Base-by-base conservation (phyloP, 2,329 filamentous ascomycete genomes). In the Paraphoma chrysanthemicola region DNA sequence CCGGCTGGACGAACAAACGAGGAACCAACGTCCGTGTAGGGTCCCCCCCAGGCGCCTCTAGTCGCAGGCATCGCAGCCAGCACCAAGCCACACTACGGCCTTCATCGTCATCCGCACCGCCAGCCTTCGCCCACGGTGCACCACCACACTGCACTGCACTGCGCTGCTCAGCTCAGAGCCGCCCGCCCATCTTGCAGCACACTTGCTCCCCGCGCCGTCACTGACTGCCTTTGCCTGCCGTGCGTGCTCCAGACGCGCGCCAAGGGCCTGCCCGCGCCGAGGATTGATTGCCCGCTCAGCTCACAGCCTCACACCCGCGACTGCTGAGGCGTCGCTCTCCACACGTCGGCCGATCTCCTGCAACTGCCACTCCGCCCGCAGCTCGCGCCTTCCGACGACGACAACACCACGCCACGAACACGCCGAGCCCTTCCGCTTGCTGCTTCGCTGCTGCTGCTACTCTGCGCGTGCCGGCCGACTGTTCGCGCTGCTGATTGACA, bases 81-180 rank as follows among this genome's bases (percentile, higher is more conserved):
- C 23, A 23, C 57, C 47, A 59, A 53, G 28, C 56, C 50, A 57
- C 48, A 49, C 48, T 16, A 9, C 8, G 12, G 47, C 48, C 52
- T 44, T 54, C 57, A 50, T 62, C 63, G 65, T 66, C 65, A 66
- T 66, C 61, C 57, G 61, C 61, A 57, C 49, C 58, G 57, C 59
- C 59, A 59, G 56, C 62, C 56, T 31, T 33, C 33, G 38, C 33
- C 23, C 23, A 3, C 23, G 23, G 23, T 14, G 39, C 48, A 30
- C 38, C 45, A 46, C 45, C 45, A 33, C 53, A 28, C 41, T 23
- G 23, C 23, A 23, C 23, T 23, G 23, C 23, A 23, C 23, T 23
- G 23, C 23, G 23, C 23, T 23, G 23, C 23, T 23, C 48, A 30
- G 31, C 41, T 23, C 42, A 10, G 23, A 41, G 23, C 14, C 36